Evolutionary conservation across 2,329 filamentous ascomycete species (phyloP), one percentile per base, ranked within the genome.

Genomic region (Aspergillus sergii): DNA sequence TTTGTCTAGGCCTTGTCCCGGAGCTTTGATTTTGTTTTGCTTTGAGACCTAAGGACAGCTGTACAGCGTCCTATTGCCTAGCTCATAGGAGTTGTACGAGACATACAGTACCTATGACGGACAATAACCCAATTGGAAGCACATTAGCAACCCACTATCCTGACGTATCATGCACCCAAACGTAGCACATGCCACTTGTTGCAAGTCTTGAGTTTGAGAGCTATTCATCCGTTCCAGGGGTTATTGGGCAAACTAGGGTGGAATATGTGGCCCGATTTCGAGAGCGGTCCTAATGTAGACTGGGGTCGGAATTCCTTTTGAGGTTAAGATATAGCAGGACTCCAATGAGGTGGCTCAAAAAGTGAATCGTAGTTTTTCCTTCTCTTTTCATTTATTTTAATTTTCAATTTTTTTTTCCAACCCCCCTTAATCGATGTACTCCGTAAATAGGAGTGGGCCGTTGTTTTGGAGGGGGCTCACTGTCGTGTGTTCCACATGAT

Each of bases 401-500:
- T 26, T 21, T 45, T n/a, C 0, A 11, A 4, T 5, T 12, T 28
- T 4, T 41, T 48, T 14, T 16, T 23, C 4, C 12, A 11, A n/a
- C 50, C 23, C 51, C 26, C 51, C n/a, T 36, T 39, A 55, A 32
- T 23, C 3, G 21, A 26, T 10, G 21, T 39, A 28, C 11, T 28
- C 21, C 19, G 39, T 41, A 19, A 55, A 36, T 39, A 55, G 51
- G 51, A n/a, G 51, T 39, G 11, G 51, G 21, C 51, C 34, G 32
- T 23, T 55, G 51, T 39, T 55, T 55, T 55, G n/a, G 19, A 53
- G 14, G n/a, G 26, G 23, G 12, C 11, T 26, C 23, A 30, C 43
- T 32, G 28, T 51, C 28, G 48, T 51, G 16, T 30, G 32, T 55
- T 55, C 51, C 51, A 55, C 51, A 55, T 39, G 34, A 55, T 55